Evolutionary conservation across 208 protist species (phyloP), one percentile per base, ranked within the genome.

Genomic region (Endotrypanum monterogeii): DNA sequence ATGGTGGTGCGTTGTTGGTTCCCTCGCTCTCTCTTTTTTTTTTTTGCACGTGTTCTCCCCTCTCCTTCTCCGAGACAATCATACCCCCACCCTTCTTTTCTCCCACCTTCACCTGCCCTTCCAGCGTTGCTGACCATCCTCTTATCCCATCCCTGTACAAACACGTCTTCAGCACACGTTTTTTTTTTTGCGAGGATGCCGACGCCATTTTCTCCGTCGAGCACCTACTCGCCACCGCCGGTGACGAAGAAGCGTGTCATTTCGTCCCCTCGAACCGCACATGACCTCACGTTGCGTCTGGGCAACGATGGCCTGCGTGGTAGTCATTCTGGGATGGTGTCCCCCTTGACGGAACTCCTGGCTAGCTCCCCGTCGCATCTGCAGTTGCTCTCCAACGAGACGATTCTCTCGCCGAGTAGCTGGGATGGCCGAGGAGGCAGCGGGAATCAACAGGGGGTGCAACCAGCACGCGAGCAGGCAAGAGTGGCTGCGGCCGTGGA

Each of bases 181-280:
- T 9, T 46, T 9, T 20, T 32, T 65, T 14, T 18, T 18, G 35
- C 37, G 14, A 48, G 12, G n/a, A 68, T 68, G 62, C 35, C 62
- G 7, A 44, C 44, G n/a, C 62, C 62, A 12, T 52, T n/a, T 35
- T 39, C 62, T 3, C 51, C 62, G n/a, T 12, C 28, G 11, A 71
- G 32, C 7, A 55, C 63, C 16, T 56, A 52, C 20, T 65, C 28
- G 35, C 74, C 75, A 41, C 35, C 75, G 39, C 63, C 55, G 23
- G 52, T 74, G 54, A n/a, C 37, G 23, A 57, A 51, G 16, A 84
- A 77, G 62, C 76, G 76, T 20, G 58, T 84, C 23, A 55, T 80
- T 7, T 39, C 70, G 16, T 80, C 69, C 4, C 69, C 76, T 30
- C 67, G 63, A 44, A 80, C 52, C 39, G 54, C 69, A 23, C 62